Conservation (phyloP, 2,329 filamentous ascomycete genomes). For the Rhinocladiella similis region DNA sequence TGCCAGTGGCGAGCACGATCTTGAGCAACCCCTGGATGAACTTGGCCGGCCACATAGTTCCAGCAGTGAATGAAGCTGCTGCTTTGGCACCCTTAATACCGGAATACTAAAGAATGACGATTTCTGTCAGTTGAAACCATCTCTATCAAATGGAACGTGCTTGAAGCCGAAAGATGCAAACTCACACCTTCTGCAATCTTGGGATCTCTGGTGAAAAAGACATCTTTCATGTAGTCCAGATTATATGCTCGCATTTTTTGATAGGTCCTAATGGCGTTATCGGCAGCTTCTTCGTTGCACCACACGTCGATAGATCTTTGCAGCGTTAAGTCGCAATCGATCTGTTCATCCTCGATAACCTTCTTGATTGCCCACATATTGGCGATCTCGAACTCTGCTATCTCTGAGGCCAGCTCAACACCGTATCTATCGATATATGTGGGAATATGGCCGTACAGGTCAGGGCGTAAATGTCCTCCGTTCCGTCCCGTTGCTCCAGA, state of each 20-base stretch:
- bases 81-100: conserved; percentile 39
- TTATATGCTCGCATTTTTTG: conserved; percentile 31
- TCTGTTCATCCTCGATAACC: conserved; percentile 40
- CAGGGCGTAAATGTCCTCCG: conserved; percentile 45
- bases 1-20: conserved; percentile 48
- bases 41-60: conserved; percentile 67
- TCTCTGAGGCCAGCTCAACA: conserved; percentile 37
- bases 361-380: conserved; percentile 40
- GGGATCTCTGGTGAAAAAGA: conserved; percentile 32
- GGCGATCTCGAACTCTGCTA: conserved; percentile 41
- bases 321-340: conserved; percentile 44
- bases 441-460: conserved; percentile 40
- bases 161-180: conserved; percentile 23
- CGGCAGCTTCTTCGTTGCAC: conserved; percentile 32
- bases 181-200: conserved; percentile 10
- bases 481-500: conserved; percentile 49
- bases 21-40: conserved; percentile 73
- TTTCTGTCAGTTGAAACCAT: background rate
- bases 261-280: conserved; percentile 33
- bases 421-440: conserved; percentile 36
- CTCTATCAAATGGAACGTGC: no score
- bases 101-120: conserved; percentile 52
- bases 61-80: conserved; percentile 36
- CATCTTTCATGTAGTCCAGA: conserved; percentile 31
- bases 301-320: conserved; percentile 41